Conservation (phyloP, 106 monocot species). For the Dendrobium chrysotoxum region DNA sequence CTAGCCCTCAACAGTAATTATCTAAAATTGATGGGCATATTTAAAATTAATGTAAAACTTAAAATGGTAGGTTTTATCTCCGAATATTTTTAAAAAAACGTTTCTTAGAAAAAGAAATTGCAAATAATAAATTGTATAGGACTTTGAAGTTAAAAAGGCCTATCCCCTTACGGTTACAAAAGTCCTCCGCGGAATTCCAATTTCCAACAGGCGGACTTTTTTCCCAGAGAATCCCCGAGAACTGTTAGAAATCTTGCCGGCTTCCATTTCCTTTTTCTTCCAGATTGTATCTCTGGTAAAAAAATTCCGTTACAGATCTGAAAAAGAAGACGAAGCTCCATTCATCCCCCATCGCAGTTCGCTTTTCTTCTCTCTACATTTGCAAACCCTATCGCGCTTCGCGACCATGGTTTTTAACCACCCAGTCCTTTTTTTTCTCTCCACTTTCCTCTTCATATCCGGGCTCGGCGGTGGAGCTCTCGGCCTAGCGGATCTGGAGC, state of each 20-base stretch:
- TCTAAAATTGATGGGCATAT: no score
- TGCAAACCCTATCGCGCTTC: background rate
- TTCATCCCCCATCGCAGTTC: background rate
- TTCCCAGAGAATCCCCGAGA: background rate
- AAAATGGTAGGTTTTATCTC: no score
- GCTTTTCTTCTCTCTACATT: background rate
- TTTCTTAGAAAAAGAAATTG: no score
- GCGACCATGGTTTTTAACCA: background rate
- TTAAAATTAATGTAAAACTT: no score
- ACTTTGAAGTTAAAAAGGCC: no score
- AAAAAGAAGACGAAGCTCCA: background rate
- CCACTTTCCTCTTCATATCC: background rate
- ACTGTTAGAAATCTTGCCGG: background rate
- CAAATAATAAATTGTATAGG: no score
- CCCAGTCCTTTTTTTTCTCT: background rate
- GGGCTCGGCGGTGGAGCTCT: background rate
- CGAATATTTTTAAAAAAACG: no score
- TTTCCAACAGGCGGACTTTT: background rate
- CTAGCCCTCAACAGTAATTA: no score
- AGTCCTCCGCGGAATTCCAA: background rate
- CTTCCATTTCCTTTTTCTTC: background rate
- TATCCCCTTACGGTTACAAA: background rate
- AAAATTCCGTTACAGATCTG: background rate
- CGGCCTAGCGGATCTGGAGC: background rate
- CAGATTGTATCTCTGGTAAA: background rate